phyloP scores from a whole-genome alignment of 2,329 filamentous ascomycete species.

The Ophiocordyceps robertsii region DNA sequence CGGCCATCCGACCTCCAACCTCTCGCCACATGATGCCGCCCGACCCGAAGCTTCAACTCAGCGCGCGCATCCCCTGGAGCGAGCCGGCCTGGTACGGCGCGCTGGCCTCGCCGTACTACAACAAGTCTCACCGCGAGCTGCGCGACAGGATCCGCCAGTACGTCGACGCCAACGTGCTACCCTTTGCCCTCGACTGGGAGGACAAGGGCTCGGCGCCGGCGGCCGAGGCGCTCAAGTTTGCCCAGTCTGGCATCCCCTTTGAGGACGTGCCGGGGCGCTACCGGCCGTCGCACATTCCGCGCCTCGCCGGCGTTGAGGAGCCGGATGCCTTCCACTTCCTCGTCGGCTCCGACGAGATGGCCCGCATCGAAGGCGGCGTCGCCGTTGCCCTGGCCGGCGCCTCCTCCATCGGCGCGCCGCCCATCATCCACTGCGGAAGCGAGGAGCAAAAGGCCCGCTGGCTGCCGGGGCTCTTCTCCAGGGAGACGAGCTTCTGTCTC shows the following conservation, averaged over 20 bases:
- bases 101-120: constrained; percentile 43
- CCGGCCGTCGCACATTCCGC: constrained; percentile 9
- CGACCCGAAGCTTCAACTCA: constrained; percentile 8
- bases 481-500: constrained; percentile 47
- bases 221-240: constrained; percentile 21
- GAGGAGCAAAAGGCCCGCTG: constrained; percentile 32
- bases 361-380: constrained; percentile 42
- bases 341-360: constrained; percentile 40
- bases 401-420: constrained; percentile 49
- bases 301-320: constrained; percentile 32
- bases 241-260: constrained; percentile 24
- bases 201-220: constrained; percentile 36
- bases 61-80: constrained; percentile 7
- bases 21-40: neutral
- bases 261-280: constrained; percentile 22
- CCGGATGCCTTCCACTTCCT: constrained; percentile 45
- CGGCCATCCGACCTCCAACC: too few species aligned
- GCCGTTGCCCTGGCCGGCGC: constrained; percentile 44
- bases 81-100: constrained; percentile 16
- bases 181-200: constrained; percentile 51
- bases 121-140: constrained; percentile 43
- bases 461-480: constrained; percentile 43
- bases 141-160: constrained; percentile 44
- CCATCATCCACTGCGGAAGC: constrained; percentile 49
- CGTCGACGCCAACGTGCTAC: constrained; percentile 42